These are phyloP conservation scores for Angomonas deanei DNA, from an alignment of 208 protist species.

Conservation along the genomic window DNA sequence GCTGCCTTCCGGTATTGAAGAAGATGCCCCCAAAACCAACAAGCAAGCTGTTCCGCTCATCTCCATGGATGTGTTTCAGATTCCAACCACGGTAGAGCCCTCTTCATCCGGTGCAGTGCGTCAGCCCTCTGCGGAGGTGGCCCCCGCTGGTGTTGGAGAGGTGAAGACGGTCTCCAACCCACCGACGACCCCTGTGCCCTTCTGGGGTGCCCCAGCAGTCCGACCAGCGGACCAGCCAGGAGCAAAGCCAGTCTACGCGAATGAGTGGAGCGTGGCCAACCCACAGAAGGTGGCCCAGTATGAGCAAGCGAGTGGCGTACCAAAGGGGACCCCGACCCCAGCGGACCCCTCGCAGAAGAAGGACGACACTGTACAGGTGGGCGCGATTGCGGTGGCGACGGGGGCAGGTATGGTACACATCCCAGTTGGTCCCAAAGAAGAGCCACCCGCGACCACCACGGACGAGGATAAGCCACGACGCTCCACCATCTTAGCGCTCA, in stretches of 20 bases:
- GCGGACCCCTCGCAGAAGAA: neutral
- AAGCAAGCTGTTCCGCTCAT: slow-evolving; percentile 8
- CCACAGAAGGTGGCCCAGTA: neutral
- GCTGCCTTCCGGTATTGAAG: neutral
- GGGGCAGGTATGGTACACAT: neutral
- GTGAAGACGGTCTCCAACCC: neutral
- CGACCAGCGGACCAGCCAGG: neutral
- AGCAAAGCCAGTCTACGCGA: slow-evolving; percentile 11
- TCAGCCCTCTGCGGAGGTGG: neutral
- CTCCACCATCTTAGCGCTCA: slow-evolving; percentile 26
- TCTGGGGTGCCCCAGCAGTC: neutral
- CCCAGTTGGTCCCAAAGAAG: neutral
- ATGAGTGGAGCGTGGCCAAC: slow-evolving; percentile 12
- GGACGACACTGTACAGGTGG: slow-evolving; percentile 3
- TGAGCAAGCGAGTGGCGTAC: neutral
- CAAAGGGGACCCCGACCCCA: neutral
- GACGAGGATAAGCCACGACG: slow-evolving; percentile 1
- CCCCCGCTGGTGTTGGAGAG: neutral
- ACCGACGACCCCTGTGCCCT: neutral
- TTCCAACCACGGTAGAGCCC: neutral
- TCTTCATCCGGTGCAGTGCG: neutral
- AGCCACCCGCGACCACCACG: neutral
- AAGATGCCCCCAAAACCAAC: neutral
- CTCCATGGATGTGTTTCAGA: neutral
- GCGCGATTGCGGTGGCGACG: neutral